A percentile compares a stretch with the other conserved stretches of the same genome.
phyloP scores from a whole-genome alignment of 345 rosid genomes.

The Brassica nigra region DNA sequence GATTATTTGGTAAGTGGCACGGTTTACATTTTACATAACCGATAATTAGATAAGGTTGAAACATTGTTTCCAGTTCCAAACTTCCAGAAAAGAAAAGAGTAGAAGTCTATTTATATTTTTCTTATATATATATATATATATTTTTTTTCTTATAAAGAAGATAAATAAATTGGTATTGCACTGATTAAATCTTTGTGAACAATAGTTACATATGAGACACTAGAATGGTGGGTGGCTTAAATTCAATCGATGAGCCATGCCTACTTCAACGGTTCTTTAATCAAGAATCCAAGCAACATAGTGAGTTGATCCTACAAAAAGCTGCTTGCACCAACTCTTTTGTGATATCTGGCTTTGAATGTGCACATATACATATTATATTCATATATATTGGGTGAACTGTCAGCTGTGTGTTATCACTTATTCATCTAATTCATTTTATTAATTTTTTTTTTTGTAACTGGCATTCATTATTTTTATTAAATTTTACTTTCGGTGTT shows the following conservation, averaged over 20 bases:
- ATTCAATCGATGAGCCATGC: not conserved
- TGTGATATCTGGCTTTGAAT: constrained; percentile 20
- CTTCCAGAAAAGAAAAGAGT: not conserved
- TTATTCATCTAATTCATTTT: constrained; percentile 6
- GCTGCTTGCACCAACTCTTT: constrained; percentile 20
- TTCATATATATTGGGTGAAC: constrained; percentile 40
- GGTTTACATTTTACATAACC: not conserved
- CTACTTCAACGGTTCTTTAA: not conserved
- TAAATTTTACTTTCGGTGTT: constrained; percentile 33
- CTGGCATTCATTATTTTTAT: too few relatives aligned
- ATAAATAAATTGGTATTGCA: not conserved
- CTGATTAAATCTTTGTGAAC: not conserved
- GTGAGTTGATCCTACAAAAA: constrained; percentile 12
- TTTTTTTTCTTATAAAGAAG: not conserved
- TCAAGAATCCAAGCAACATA: constrained; percentile 21
- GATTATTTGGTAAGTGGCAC: not conserved
- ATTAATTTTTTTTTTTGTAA: too few relatives aligned
- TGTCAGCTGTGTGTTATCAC: constrained; percentile 42
- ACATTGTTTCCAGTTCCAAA: not conserved
- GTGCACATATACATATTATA: not conserved
- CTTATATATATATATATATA: too few relatives aligned
- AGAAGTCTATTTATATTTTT: not conserved
- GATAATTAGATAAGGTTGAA: not conserved
- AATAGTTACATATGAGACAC: too few relatives aligned
- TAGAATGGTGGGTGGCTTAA: constrained; percentile 4